Conservation (phyloP, 2,329 filamentous ascomycete genomes). For the Fusarium concolor region DNA sequence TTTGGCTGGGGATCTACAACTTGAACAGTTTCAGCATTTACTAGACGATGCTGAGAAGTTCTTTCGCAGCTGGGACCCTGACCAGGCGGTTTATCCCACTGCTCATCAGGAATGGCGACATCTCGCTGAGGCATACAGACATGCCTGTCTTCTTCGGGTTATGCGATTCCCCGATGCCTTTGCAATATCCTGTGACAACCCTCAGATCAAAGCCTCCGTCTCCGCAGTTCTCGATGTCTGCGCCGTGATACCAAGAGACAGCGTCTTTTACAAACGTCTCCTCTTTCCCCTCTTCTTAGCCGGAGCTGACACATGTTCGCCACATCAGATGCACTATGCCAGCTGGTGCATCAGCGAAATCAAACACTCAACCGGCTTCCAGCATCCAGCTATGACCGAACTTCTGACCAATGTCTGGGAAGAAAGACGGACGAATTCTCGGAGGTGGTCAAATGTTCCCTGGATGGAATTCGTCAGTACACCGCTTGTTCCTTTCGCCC, state of each 20-base stretch:
- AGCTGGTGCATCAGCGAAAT: constrained; percentile 42
- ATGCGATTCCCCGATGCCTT: constrained; percentile 46
- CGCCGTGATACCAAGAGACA: constrained; percentile 36
- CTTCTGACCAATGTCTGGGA: constrained; percentile 44
- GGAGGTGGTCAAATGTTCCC: constrained; percentile 37
- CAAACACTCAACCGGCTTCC: constrained; percentile 43
- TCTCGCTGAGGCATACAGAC: constrained; percentile 46
- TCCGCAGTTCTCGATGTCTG: constrained; percentile 42
- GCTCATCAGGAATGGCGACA: constrained; percentile 44
- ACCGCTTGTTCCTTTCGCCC: fast-evolving
- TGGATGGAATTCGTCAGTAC: constrained; percentile 48
- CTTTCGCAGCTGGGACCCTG: constrained; percentile 43
- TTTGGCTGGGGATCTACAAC: neutral
- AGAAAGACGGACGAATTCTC: constrained; percentile 27
- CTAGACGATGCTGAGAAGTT: constrained; percentile 41
- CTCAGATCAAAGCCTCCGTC: constrained; percentile 40
- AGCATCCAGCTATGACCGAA: constrained; percentile 44
- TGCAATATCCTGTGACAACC: constrained; percentile 39
- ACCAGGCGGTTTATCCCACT: constrained; percentile 44
- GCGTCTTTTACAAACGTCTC: constrained; percentile 45
- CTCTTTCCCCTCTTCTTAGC: constrained; percentile 48
- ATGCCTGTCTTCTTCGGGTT: constrained; percentile 47
- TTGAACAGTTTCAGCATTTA: constrained; percentile 21
- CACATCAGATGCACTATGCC: constrained; percentile 45
- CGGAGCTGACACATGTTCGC: constrained; percentile 39